Evolutionary conservation across 148 eudicot genomes (phyloP), one percentile per base, ranked within the genome.

Genomic region (Spergularia marina): DNA sequence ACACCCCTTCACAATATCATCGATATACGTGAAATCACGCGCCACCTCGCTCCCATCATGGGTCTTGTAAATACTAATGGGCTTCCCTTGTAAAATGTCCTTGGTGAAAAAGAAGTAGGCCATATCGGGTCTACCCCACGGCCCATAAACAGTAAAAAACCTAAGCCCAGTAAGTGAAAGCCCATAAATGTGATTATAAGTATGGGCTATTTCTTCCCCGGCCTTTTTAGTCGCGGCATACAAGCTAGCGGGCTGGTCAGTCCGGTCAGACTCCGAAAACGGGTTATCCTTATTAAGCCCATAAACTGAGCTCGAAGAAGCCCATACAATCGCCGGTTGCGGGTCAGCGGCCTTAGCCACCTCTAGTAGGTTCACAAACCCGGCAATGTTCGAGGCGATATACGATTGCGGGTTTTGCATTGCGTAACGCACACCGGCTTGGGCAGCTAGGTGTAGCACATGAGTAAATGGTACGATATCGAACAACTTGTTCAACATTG

Each of bases 121-220:
- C 98, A 94, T 94, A 80, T 94, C 98, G 23, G 98, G 98, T 30
- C 97, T 53, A 0, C 98, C 98, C 98, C 95, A 91, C 9, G 98
- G 98, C 6, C 98, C 98, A 54, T 94, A 94, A 0, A 94, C 98
- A 0, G 98, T 94, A 76, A 94, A 91, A 58, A 94, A 94, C 10
- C 98, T 64, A 4, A 94, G 80, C 10, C 96, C 98, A 17, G 98
- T 94, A 5, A 94, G 75, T 6, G 98, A 90, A 4, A 94, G 78
- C 15, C 98, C 98, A 74, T 94, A 91, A 16, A 94, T 94, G 62
- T 94, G 98, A 61, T 91, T 94, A 18, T 94, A 94, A 0, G 97
- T 94, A 77, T 94, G 98, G 17, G 98, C 98, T 44, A 94, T 91
- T 59, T 87, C 97, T 76, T 91, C 97, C 9, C 98, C 98, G 8